A percentile compares a stretch with the other conserved stretches of the same genome.
Evolutionary conservation across 1,139 yeast genomes (phyloP).

Genomic region (Wickerhamomyces sp.): DNA sequence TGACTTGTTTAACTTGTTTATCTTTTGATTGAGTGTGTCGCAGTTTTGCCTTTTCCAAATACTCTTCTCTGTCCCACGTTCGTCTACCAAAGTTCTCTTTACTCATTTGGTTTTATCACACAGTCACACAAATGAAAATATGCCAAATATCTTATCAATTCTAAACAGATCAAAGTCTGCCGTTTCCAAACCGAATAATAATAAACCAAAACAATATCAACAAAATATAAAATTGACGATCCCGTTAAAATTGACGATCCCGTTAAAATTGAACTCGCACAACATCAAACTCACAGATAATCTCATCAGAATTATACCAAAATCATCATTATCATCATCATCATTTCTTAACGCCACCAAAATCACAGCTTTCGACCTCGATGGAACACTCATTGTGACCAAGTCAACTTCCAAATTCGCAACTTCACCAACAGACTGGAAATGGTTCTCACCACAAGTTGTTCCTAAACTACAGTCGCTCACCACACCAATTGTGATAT

Average conservation of each 20-base stretch:
- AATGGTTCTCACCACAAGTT: constrained; percentile 44
- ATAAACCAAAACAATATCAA: not conserved
- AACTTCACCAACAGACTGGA: constrained; percentile 63
- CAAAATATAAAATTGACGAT: not conserved
- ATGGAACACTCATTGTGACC: constrained; percentile 63
- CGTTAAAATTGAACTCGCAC: not conserved
- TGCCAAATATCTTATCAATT: constrained; percentile 13
- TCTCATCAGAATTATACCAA: constrained; percentile 18
- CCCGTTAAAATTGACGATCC: not conserved
- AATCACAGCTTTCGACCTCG: constrained; percentile 61
- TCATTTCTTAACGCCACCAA: not conserved
- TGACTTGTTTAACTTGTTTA: not conserved
- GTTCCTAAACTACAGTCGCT: constrained; percentile 27
- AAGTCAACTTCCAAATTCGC: constrained; percentile 56
- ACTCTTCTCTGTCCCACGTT: constrained; percentile 68
- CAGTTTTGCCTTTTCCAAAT: constrained; percentile 43
- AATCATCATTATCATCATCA: not conserved
- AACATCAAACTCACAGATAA: constrained; percentile 1
- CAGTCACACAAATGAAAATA: constrained; percentile 1
- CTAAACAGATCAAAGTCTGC: not conserved
- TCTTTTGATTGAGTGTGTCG: not conserved
- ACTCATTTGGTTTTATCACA: constrained; percentile 3
- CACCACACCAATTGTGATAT: constrained; percentile 48
- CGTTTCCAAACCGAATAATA: not conserved
- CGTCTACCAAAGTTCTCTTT: constrained; percentile 49